Conservation (phyloP, 108 stramenopile species). For the Cylindrotheca closterium region DNA sequence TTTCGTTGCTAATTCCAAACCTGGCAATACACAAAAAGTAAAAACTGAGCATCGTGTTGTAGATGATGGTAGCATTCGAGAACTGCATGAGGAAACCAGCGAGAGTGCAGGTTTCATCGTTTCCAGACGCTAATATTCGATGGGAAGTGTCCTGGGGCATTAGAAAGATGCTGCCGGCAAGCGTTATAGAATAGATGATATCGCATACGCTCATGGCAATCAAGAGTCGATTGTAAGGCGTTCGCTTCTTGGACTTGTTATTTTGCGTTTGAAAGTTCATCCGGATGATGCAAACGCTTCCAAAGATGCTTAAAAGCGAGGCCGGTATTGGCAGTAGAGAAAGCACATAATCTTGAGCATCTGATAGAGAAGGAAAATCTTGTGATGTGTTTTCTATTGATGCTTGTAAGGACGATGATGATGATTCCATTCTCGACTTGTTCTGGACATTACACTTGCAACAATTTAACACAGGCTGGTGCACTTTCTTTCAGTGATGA, state of each 20-base stretch:
- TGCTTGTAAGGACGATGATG: no score
- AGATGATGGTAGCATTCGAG: constrained; percentile 13
- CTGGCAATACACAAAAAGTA: constrained; percentile 30
- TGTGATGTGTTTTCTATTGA: no score
- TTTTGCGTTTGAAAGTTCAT: not conserved
- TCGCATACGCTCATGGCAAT: constrained; percentile 20
- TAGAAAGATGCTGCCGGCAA: constrained; percentile 7
- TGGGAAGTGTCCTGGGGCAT: not conserved
- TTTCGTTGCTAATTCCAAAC: constrained; percentile 4
- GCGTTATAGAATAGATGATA: constrained; percentile 7
- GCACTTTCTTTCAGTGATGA: no score
- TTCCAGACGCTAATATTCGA: constrained; percentile 25
- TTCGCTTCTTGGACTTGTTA: not conserved
- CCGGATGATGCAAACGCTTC: not conserved
- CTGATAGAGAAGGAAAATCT: not conserved
- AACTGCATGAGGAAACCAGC: constrained; percentile 27
- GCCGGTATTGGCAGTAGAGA: not conserved
- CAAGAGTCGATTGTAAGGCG: constrained; percentile 24
- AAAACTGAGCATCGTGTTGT: constrained; percentile 27
- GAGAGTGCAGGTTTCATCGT: constrained; percentile 24
- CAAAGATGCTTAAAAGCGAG: not conserved
- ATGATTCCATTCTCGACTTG: no score
- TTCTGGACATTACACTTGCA: no score
- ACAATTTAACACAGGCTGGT: no score
- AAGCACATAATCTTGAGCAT: not conserved